These are phyloP conservation scores for Candida gigantensis DNA, from an alignment of 1,139 yeast species.

Conservation along the genomic window DNA sequence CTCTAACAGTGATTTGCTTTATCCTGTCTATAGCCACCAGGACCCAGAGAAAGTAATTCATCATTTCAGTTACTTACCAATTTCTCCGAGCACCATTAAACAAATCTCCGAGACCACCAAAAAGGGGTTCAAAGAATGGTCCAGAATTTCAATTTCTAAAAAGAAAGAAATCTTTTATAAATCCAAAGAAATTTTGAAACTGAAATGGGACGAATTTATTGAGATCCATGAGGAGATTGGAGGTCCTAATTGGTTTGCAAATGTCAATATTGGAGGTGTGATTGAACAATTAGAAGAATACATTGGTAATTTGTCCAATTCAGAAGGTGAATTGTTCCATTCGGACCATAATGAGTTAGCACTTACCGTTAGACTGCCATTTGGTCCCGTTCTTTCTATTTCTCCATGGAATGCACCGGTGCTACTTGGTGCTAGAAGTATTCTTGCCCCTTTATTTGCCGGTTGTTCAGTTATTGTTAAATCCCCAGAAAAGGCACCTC, in stretches of 20 bases:
- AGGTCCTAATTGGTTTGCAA: slow-evolving; percentile 38
- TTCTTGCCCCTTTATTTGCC: slow-evolving; percentile 48
- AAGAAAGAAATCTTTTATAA: slow-evolving; percentile 22
- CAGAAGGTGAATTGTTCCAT: slow-evolving; percentile 27
- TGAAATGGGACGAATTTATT: slow-evolving; percentile 18
- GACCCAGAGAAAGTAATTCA: slow-evolving; percentile 15
- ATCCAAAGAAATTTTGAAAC: slow-evolving; percentile 19
- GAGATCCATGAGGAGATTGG: slow-evolving; percentile 38
- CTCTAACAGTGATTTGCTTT: slow-evolving; percentile 6
- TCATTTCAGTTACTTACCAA: slow-evolving; percentile 13
- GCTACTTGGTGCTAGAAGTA: slow-evolving; percentile 37
- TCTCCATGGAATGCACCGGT: slow-evolving; percentile 55
- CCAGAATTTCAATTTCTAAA: slow-evolving; percentile 16
- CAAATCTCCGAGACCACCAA: slow-evolving; percentile 17
- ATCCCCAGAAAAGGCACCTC: slow-evolving; percentile 40
- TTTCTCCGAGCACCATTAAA: slow-evolving; percentile 9
- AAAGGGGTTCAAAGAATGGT: slow-evolving; percentile 33
- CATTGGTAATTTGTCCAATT: slow-evolving; percentile 19
- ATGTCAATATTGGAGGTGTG: slow-evolving; percentile 30
- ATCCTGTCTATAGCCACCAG: slow-evolving; percentile 18
- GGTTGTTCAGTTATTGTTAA: slow-evolving; percentile 51
- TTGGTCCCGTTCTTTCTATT: slow-evolving; percentile 47
- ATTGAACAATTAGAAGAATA: slow-evolving; percentile 28
- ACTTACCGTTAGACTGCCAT: slow-evolving; percentile 34
- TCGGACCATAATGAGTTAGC: slow-evolving; percentile 26